phyloP scores from a whole-genome alignment of 345 rosid genomes.

The Trapa bicornis region DNA sequence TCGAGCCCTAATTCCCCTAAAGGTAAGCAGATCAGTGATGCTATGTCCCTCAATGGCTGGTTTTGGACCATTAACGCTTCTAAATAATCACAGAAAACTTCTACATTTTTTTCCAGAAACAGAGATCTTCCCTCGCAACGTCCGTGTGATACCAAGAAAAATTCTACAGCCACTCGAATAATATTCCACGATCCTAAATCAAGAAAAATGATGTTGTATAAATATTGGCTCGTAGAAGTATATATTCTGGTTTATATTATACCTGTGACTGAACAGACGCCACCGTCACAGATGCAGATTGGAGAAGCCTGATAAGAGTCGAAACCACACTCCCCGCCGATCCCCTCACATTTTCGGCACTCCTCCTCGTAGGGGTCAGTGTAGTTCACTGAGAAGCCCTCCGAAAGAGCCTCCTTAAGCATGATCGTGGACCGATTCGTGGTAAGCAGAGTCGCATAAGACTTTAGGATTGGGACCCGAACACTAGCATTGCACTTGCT shows the following conservation, averaged over 20 bases:
- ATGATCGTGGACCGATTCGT: constrained; percentile 11
- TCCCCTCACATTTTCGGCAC: constrained; percentile 13
- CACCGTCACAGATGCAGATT: constrained; percentile 22
- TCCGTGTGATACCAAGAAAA: too few relatives aligned
- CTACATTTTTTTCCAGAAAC: neutral
- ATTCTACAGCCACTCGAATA: too few relatives aligned
- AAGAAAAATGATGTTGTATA: too few relatives aligned
- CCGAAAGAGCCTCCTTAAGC: constrained; percentile 21
- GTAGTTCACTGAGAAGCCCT: constrained; percentile 23
- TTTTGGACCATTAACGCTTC: too few relatives aligned
- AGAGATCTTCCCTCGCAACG: neutral
- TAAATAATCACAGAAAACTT: neutral
- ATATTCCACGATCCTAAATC: too few relatives aligned
- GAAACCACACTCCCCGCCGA: constrained; percentile 26
- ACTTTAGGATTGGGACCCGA: constrained; percentile 9
- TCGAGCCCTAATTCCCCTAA: too few relatives aligned
- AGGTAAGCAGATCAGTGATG: too few relatives aligned
- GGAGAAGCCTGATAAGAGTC: constrained; percentile 13
- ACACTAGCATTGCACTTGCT: constrained; percentile 11
- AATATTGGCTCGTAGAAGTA: neutral
- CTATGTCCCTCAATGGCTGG: too few relatives aligned
- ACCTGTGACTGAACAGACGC: constrained; percentile 17
- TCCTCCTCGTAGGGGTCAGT: constrained; percentile 12
- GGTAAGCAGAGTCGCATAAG: constrained; percentile 1
- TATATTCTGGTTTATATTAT: neutral